phyloP scores from a whole-genome alignment of 306 rosid genomes.

The Arachis stenosperma region DNA sequence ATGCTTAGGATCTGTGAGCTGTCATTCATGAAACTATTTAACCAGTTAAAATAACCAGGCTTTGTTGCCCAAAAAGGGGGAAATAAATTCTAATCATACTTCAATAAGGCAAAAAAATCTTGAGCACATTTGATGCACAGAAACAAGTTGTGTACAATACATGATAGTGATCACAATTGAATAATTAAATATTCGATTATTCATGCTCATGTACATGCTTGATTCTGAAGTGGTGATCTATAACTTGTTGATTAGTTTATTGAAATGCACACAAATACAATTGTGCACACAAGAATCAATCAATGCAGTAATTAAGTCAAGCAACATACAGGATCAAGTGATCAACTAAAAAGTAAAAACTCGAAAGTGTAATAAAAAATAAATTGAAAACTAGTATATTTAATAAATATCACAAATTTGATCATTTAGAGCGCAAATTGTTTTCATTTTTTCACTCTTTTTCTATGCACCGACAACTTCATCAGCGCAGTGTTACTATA shows the following conservation, averaged over 20 bases:
- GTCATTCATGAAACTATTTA: slow-evolving; percentile 22
- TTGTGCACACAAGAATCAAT: slow-evolving; percentile 18
- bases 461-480: slow-evolving; percentile 42
- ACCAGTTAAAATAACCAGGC: slow-evolving; percentile 28
- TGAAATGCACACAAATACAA: background rate
- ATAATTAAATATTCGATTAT: too few relatives aligned
- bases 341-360: slow-evolving; percentile 14
- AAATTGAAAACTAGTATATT: slow-evolving; percentile 5
- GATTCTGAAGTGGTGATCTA: background rate
- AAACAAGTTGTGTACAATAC: slow-evolving; percentile 9
- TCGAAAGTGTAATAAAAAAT: background rate
- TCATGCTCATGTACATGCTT: too few relatives aligned
- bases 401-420: slow-evolving; percentile 10
- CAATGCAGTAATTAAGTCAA: slow-evolving; percentile 37
- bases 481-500: slow-evolving; percentile 33
- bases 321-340: background rate
- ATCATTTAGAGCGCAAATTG: slow-evolving; percentile 20
- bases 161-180: too few relatives aligned
- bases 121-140: slow-evolving; percentile 13
- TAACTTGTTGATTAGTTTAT: background rate
- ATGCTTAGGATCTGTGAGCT: slow-evolving; percentile 13
- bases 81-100: background rate
- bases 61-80: background rate
- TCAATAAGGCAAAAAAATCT: slow-evolving; percentile 4
- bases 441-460: slow-evolving; percentile 4